Percentiles rank a stretch among this genome's conserved stretches.
Evolutionary conservation across 169 alveolate genomes (phyloP).

Genomic region (Plasmodium falciparum): DNA sequence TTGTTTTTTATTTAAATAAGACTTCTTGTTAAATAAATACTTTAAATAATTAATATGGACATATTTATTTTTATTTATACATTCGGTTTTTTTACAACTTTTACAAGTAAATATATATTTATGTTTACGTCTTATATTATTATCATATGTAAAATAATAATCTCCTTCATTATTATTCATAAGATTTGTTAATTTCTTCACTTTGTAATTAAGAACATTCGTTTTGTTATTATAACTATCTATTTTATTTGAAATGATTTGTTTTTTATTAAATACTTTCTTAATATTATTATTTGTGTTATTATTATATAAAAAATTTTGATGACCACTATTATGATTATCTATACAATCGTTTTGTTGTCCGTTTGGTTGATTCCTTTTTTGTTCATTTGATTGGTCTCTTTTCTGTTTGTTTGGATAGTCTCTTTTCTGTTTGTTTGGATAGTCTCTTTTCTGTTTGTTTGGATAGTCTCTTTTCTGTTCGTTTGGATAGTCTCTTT

Average conservation of each 20-base stretch:
- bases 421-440: too few species aligned
- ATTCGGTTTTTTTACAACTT: slow-evolving; percentile 27
- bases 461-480: too few species aligned
- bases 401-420: too few species aligned
- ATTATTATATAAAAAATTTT: neutral
- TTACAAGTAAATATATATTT: slow-evolving; percentile 37
- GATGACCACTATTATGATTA: neutral
- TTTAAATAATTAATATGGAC: slow-evolving; percentile 9
- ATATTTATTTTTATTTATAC: slow-evolving; percentile 1
- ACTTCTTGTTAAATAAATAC: slow-evolving; percentile 4
- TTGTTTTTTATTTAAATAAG: slow-evolving; percentile 11
- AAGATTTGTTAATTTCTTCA: neutral
- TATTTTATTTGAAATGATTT: neutral
- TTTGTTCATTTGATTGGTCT: too few species aligned
- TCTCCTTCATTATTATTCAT: slow-evolving; percentile 14
- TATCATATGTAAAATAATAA: slow-evolving; percentile 13
- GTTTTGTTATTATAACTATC: neutral
- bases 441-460: too few species aligned
- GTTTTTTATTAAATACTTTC: neutral
- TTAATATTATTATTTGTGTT: neutral
- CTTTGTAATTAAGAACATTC: neutral
- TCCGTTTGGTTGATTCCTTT: neutral
- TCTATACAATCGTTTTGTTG: neutral
- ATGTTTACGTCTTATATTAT: slow-evolving; percentile 2
- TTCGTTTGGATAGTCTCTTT: too few species aligned